Evolutionary conservation across 441 rosid species (phyloP), one percentile per base, ranked within the genome.

Genomic region (Erysimum cheiri): DNA sequence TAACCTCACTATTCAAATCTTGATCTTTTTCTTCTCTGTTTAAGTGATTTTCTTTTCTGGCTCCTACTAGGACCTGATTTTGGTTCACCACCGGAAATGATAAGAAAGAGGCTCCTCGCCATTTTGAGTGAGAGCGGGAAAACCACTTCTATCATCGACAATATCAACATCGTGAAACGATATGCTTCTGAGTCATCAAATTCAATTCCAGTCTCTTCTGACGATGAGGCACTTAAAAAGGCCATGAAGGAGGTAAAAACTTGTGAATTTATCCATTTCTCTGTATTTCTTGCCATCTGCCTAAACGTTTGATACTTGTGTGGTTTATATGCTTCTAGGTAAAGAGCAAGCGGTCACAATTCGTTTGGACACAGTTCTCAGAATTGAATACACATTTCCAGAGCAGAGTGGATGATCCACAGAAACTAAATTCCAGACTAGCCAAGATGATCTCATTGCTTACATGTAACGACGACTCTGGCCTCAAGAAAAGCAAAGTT

Each of bases 331-430:
- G 33, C 11, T 48, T 57, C 70, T 77, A 96, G 98, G 96, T 74
- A 53, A 91, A 84, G 85, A 91, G 85, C 76, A 88, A 72, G 52
- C 67, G 74, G 40, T 81, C 85, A 50, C 92, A 96, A 46, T 91
- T 91, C 52, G 84, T 96, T 36, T 93, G 98, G 99, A 80, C 94
- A 50, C 97, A 89, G 13, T 91, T 96, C 76, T 82, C 98, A 26
- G 97, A 91, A 84, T 54, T 96, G 78, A 81, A 87, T 80, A 77
- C 80, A 50, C 85, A 87, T 80, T 81, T 81, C 50, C 85, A 80
- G 90, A 82, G 76, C 68, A 89, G 91, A 80, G 92, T 83, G 1
- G 83, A 80, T 58, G 90, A 90, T 65, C 83, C 84, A 48, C 76
- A 69, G 80, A 85, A 86, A 59, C 73, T 96, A 32, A 89, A 85